phyloP scores from a whole-genome alignment of 768 basidiomycete genomes.

The Lactarius evosmus region DNA sequence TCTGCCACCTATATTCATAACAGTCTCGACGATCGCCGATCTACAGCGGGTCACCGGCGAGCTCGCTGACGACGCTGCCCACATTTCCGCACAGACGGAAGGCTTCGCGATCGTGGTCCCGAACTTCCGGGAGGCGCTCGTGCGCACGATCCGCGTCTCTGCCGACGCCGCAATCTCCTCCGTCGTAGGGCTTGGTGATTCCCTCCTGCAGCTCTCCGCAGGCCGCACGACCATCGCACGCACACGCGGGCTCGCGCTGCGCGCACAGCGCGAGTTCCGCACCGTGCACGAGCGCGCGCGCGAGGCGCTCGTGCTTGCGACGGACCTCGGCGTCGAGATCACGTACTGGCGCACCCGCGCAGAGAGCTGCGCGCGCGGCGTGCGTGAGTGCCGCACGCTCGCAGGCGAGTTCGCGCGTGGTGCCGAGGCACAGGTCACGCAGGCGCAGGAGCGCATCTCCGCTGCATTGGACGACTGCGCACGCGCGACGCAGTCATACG shows the following conservation, averaged over 20 bases:
- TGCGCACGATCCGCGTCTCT: background rate
- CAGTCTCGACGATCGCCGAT: background rate
- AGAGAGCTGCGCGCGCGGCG: background rate
- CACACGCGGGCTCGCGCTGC: background rate
- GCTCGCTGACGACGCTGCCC: background rate
- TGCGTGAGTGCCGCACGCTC: background rate
- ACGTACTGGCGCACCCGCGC: background rate
- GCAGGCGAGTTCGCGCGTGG: background rate
- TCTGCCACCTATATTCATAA: background rate
- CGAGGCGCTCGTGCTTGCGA: background rate
- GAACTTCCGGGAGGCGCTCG: background rate
- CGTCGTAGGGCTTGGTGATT: background rate
- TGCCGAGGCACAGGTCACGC: background rate
- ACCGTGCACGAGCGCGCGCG: background rate
- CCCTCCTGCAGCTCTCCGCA: background rate
- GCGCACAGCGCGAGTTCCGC: constrained; percentile 1
- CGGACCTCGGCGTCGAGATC: constrained; percentile 5
- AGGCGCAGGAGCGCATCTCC: background rate
- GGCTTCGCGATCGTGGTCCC: background rate
- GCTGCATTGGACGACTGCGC: background rate
- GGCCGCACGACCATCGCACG: background rate
- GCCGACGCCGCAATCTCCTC: background rate
- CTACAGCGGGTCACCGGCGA: background rate
- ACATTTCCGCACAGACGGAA: background rate
- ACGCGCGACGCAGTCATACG: background rate